These are phyloP conservation scores for Fusarium poae DNA, from an alignment of 2,329 filamentous ascomycete species.

Conservation along the genomic window DNA sequence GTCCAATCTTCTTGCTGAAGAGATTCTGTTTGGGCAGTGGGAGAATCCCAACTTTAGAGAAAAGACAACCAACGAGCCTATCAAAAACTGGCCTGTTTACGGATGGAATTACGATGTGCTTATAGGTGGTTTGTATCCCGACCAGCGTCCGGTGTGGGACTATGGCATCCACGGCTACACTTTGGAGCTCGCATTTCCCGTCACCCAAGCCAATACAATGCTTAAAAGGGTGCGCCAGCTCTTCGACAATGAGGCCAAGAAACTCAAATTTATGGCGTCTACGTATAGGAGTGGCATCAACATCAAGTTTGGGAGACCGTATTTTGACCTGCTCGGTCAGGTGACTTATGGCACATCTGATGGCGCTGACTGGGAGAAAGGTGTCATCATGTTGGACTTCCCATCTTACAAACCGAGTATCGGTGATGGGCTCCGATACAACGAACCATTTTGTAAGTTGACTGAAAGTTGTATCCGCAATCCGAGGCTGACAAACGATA, in stretches of 20 bases:
- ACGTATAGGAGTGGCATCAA: slow-evolving; percentile 10
- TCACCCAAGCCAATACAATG: slow-evolving; percentile 2
- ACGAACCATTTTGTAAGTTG: neutral
- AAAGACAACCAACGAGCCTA: slow-evolving; percentile 10
- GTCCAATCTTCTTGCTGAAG: neutral
- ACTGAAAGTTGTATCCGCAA: too few species aligned
- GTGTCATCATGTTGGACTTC: slow-evolving; percentile 6
- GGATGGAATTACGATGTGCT: slow-evolving; percentile 22
- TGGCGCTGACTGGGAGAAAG: neutral
- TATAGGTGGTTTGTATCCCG: slow-evolving; percentile 7
- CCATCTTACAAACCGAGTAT: slow-evolving; percentile 7
- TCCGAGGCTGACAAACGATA: neutral
- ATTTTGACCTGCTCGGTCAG: neutral
- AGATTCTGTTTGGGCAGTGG: slow-evolving; percentile 13
- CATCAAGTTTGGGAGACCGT: slow-evolving; percentile 6
- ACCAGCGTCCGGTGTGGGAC: neutral
- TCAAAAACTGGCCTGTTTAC: slow-evolving; percentile 3
- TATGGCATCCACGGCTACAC: neutral
- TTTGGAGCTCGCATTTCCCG: neutral
- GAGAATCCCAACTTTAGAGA: slow-evolving; percentile 12
- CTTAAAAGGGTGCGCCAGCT: neutral
- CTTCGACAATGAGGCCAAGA: neutral
- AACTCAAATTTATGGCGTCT: neutral
- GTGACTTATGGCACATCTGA: neutral
- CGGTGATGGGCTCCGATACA: neutral